Evolutionary conservation across 768 basidiomycete species (phyloP).

Genomic region (Gymnopilus junonius): DNA sequence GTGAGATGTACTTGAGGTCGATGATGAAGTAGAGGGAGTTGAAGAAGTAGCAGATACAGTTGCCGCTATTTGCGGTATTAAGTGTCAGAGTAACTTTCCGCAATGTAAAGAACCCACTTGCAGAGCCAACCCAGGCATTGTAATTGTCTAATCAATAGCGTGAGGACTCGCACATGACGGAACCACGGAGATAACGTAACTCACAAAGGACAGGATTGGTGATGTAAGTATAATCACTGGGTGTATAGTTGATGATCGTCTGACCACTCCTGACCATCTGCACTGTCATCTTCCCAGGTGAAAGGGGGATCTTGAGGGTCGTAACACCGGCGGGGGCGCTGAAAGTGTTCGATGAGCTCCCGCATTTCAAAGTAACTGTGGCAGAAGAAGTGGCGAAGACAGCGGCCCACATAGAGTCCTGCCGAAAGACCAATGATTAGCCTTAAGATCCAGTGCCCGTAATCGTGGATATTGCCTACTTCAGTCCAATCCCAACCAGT

Average conservation of each 20-base stretch:
- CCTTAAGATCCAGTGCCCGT: neutral
- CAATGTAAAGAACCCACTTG: conserved; percentile 32
- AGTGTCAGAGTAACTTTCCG: neutral
- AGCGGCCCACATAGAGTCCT: conserved; percentile 71
- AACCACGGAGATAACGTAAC: conserved; percentile 12
- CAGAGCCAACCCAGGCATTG: conserved; percentile 63
- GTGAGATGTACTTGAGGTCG: conserved; percentile 17
- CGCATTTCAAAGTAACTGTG: conserved; percentile 54
- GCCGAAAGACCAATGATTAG: neutral
- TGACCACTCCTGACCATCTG: conserved; percentile 53
- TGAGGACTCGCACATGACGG: conserved; percentile 11
- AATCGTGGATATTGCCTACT: conserved; percentile 34
- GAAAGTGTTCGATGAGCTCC: conserved; percentile 43
- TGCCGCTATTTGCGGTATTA: conserved; percentile 11
- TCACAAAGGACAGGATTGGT: conserved; percentile 41
- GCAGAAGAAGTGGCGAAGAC: conserved; percentile 59
- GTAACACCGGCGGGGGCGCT: conserved; percentile 56
- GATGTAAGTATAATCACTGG: conserved; percentile 46
- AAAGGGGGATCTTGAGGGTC: conserved; percentile 62
- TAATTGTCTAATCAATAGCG: conserved; percentile 52
- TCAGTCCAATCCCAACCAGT: conserved; percentile 54
- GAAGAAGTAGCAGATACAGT: conserved; percentile 9
- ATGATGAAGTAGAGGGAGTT: conserved; percentile 13
- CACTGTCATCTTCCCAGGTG: conserved; percentile 61
- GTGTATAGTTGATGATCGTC: conserved; percentile 54